Base-by-base conservation (phyloP, 23 red algal species). In the Gracilaria domingensis region DNA sequence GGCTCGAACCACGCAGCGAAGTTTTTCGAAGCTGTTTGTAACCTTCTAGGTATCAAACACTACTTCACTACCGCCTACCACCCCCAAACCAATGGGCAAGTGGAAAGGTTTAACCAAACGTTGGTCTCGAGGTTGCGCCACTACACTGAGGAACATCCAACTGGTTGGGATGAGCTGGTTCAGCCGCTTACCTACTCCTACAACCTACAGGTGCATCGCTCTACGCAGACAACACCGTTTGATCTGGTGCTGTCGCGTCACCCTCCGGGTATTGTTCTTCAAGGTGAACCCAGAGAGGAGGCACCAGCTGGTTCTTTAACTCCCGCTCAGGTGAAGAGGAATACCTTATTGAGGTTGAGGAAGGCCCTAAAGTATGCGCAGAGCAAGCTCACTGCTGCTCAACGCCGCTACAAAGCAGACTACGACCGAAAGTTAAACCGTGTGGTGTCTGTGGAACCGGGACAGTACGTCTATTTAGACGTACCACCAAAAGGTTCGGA, bases 61-160 rank as follows among this genome's bases (percentile, higher is more conserved):
- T 55, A 45, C 40, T 89, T 79, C 70, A 56, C 70, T 0, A 89
- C 86, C 13, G 60, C 86, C 18, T 89, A 89, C 24, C 86, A 89
- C 26, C 86, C 66, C 13, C 67, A 59, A 57, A 45, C 71, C 11
- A 76, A 79, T 48, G 86, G 86, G n/a, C 86, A 78, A 34, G 86
- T 89, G 33, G 86, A 79, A 17, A 32, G 70, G 28, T 89, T 78
- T 65, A 89, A 79, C 48, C 67, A 33, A 24, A 89, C 86, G 23
- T 7, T 89, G 34, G 71, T 61, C 37, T 11, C 35, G 13, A 32
- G 17, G 23, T 45, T 89, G 24, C 66, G 49, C 6, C 18, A 76
- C 29, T 79, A 89, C 34, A 51, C 53, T 6, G 86, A 54, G 0
- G 86, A 89, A 47, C 44, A 79, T 12, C 86, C 61, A 2, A 80